Conservation (phyloP, 1,284 basidiomycete species). For the Trichosporon faecale region DNA sequence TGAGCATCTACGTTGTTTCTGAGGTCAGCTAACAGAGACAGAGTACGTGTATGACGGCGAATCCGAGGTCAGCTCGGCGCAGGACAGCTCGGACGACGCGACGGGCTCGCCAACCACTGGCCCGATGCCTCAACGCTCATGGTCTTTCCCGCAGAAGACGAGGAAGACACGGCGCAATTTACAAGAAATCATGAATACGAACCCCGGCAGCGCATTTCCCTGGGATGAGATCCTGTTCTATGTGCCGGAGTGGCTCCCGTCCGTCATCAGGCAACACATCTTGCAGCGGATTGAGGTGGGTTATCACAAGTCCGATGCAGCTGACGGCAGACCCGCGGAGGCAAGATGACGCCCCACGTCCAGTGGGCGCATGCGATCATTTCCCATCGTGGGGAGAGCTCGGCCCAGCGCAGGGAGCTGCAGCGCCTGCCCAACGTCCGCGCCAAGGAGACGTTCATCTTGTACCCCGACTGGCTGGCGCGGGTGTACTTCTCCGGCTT, state of each 20-base stretch:
- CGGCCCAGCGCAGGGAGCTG: conserved; percentile 12
- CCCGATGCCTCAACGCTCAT: background rate
- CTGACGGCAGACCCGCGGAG: conserved; percentile 12
- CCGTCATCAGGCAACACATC: background rate
- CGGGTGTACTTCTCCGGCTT: conserved; percentile 26
- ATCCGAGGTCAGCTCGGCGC: background rate
- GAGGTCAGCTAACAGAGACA: background rate
- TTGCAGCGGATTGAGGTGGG: conserved; percentile 9
- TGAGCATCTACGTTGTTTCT: background rate
- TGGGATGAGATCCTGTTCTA: conserved; percentile 5
- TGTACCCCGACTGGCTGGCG: conserved; percentile 27
- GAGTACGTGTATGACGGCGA: background rate
- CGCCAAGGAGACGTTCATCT: background rate
- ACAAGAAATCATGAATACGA: background rate
- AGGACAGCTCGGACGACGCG: background rate
- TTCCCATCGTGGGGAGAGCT: background rate
- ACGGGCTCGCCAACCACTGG: background rate
- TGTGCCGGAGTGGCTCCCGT: background rate
- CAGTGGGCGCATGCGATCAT: conserved; percentile 21
- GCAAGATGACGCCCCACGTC: background rate
- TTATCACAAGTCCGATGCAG: background rate
- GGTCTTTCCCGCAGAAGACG: background rate
- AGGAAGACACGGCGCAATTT: background rate
- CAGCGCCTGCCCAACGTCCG: background rate
- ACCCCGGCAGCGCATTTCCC: conserved; percentile 9